Conservation (phyloP, 2,329 filamentous ascomycete genomes). For the Diaporthe eres region DNA sequence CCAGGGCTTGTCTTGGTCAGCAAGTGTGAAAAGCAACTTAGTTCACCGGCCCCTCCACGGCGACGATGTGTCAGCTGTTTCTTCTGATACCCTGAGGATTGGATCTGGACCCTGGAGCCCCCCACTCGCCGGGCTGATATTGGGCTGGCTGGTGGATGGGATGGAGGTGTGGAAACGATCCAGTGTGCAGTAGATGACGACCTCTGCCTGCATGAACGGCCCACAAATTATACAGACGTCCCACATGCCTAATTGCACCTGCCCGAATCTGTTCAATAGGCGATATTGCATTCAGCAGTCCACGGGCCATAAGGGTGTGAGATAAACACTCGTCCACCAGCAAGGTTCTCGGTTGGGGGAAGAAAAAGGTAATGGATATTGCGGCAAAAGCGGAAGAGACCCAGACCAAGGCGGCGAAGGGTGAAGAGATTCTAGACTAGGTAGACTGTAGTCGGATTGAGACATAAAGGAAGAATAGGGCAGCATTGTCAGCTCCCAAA, state of each 20-base stretch:
- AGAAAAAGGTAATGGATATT: neutral
- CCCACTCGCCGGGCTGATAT: constrained; percentile 19
- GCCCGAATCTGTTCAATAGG: constrained; percentile 1
- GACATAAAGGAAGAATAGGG: constrained; percentile 23
- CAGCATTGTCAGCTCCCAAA: constrained; percentile 32
- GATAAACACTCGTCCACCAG: neutral
- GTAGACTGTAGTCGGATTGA: constrained; percentile 1
- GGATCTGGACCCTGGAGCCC: constrained; percentile 21
- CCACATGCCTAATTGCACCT: constrained; percentile 31
- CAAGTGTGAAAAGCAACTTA: neutral
- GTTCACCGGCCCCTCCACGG: neutral
- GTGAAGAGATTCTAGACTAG: neutral
- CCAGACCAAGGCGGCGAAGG: neutral
- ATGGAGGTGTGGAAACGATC: constrained; percentile 23
- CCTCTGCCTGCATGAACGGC: constrained; percentile 19
- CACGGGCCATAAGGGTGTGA: neutral
- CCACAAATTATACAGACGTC: constrained; percentile 26
- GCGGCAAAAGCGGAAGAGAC: constrained; percentile 10
- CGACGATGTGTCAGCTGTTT: constrained; percentile 16
- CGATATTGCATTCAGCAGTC: neutral
- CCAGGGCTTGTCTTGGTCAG: constrained; percentile 11
- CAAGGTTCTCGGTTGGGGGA: neutral
- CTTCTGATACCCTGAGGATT: neutral
- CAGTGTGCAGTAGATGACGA: constrained; percentile 15
- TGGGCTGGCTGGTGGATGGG: neutral